Conservation (phyloP, 306 rosid genomes). For the Styphnolobium japonicum region DNA sequence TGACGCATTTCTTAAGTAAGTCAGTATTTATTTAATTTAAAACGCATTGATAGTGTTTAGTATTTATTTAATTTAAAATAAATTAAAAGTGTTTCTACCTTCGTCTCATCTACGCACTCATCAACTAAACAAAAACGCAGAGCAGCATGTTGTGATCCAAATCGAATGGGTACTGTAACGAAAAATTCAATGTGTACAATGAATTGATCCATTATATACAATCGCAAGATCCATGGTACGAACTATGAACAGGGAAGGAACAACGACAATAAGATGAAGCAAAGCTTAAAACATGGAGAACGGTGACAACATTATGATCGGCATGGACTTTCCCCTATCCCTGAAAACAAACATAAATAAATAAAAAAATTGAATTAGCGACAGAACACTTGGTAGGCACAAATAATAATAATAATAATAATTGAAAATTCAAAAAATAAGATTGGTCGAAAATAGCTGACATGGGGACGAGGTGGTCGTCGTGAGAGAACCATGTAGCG, state of each 20-base stretch:
- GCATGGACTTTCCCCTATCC: background rate
- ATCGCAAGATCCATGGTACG: too few species aligned
- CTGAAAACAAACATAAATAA: background rate
- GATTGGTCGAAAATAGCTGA: background rate
- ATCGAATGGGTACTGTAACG: too few species aligned
- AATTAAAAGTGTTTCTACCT: too few species aligned
- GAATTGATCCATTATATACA: background rate
- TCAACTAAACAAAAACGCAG: too few species aligned
- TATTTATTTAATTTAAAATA: too few species aligned
- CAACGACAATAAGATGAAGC: background rate
- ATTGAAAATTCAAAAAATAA: background rate
- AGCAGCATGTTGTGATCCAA: too few species aligned
- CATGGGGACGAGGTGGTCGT: background rate
- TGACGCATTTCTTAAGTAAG: too few species aligned
- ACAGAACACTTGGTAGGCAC: background rate
- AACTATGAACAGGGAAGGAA: background rate
- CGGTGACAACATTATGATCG: background rate
- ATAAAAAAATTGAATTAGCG: background rate
- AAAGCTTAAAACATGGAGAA: constrained; percentile 19
- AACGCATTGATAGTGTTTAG: too few species aligned
- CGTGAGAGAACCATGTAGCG: background rate
- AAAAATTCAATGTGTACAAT: background rate
- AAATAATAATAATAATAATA: background rate
- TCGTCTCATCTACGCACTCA: too few species aligned
- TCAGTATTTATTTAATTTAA: too few species aligned